Evolutionary conservation across 495 filamentous ascomycete species (phyloP).

Genomic region (Hyaloscypha bicolor): DNA sequence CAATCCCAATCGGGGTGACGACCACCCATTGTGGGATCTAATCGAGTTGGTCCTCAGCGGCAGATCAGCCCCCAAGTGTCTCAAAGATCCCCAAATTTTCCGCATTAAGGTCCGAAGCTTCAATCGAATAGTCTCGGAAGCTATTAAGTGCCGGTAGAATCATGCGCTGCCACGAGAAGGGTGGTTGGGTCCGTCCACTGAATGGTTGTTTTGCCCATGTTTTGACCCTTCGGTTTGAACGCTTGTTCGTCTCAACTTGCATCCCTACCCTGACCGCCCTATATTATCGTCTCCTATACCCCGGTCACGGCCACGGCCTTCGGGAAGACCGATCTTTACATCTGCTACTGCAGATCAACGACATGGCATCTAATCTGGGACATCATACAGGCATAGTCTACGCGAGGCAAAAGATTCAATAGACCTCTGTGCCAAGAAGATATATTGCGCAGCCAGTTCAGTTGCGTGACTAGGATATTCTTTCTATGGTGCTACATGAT

Average conservation of each 20-base stretch:
- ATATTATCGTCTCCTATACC: slow-evolving; percentile 9
- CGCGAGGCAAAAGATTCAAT: neutral
- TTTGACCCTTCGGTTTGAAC: slow-evolving; percentile 11
- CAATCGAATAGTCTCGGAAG: neutral
- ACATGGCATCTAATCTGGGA: neutral
- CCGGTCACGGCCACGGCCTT: neutral
- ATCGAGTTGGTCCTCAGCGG: neutral
- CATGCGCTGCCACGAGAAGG: slow-evolving; percentile 5
- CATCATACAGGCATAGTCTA: neutral
- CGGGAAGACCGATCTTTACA: neutral
- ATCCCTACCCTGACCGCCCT: slow-evolving; percentile 12
- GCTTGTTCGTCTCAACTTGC: slow-evolving; percentile 21
- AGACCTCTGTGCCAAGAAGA: neutral
- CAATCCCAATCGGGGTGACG: neutral
- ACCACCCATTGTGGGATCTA: neutral
- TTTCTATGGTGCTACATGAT: slow-evolving; percentile 32
- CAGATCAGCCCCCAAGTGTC: slow-evolving; percentile 9
- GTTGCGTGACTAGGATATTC: slow-evolving; percentile 8
- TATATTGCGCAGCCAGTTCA: slow-evolving; percentile 3
- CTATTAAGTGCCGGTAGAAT: neutral
- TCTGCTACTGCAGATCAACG: neutral
- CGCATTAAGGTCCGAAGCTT: slow-evolving; percentile 2
- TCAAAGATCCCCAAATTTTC: neutral
- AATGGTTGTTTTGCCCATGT: slow-evolving; percentile 28
- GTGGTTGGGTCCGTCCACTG: neutral